Base-by-base conservation (phyloP, 2,329 filamentous ascomycete species). In the Sporothrix mexicana region DNA sequence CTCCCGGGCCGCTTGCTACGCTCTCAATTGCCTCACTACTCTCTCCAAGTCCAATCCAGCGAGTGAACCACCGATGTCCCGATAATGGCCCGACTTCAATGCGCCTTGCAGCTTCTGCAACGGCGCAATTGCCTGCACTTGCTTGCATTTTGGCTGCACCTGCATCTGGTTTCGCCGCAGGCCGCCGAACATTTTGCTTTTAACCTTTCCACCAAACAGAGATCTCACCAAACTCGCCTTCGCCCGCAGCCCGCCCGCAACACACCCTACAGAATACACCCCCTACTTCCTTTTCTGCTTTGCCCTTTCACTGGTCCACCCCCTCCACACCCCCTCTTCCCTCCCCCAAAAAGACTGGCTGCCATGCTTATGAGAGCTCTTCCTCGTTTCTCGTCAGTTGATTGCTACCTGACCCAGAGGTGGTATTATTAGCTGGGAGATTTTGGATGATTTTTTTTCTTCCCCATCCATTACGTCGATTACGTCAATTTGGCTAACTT, bases 121-220 rank as follows among this genome's bases (percentile, higher is more conserved):
- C 30, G 4, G 30, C 30, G 7, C 30, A 36, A 6, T 66, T 9
- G 41, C 36, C 41, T 64, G 36, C 9, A 20, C 47, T 51, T n/a
- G 47, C 13, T 7, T 17, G 47, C 47, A 51, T 10, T 64, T 13
- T 45, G n/a, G n/a, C n/a, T 64, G 41, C 36, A 45, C n/a, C 61
- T 66, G 41, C 23, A n/a, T 69, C 64, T 30, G 13, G 15, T 3
- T 36, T 53, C 64, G 64, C 45, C 41, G 25, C 20, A 20, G 20
- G 55, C 66, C 30, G 66, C 66, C 30, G 23, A 36, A 25, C 23
- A 43, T 3, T n/a, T 64, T 20, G 47, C n/a, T 41, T 68, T 68
- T 55, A 55, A 55, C 25, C 66, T 69, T 69, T 69, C 66, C 66
- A 69, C 66, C 66, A 69, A 69, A 69, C 66, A 69, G 49, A 53